These are phyloP conservation scores for Solanum chacoense DNA, from an alignment of 305 asterid species.

Conservation along the genomic window DNA sequence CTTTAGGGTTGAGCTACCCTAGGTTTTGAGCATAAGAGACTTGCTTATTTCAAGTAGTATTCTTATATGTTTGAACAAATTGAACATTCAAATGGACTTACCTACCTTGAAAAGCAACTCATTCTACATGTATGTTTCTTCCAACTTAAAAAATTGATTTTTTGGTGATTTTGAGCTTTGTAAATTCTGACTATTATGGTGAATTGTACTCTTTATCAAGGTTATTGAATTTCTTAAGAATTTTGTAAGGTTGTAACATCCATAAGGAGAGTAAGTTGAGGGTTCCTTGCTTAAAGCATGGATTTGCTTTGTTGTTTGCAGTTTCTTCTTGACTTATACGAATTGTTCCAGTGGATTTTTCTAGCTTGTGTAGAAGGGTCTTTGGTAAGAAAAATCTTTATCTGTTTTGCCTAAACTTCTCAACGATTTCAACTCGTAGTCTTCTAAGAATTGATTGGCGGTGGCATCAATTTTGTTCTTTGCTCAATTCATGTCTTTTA, in stretches of 20 bases:
- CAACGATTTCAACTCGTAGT: neutral
- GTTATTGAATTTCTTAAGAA: neutral
- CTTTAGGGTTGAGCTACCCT: neutral
- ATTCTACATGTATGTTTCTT: neutral
- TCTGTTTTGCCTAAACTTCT: neutral
- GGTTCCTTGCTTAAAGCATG: neutral
- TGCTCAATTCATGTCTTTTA: neutral
- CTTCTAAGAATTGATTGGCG: neutral
- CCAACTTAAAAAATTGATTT: neutral
- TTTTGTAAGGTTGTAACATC: neutral
- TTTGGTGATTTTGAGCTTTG: neutral
- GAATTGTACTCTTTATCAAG: neutral
- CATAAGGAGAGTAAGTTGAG: neutral
- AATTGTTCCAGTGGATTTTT: neutral
- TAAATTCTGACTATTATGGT: neutral
- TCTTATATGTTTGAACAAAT: neutral
- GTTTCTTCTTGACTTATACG: neutral
- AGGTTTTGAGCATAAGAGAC: neutral
- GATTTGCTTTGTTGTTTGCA: neutral
- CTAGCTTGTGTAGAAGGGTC: neutral
- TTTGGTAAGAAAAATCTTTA: neutral
- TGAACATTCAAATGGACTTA: neutral
- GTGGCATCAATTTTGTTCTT: neutral
- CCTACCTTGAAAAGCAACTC: neutral
- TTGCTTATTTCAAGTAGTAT: neutral